Conservation (phyloP, 108 stramenopile genomes). For the Mediolabrus comicus region DNA sequence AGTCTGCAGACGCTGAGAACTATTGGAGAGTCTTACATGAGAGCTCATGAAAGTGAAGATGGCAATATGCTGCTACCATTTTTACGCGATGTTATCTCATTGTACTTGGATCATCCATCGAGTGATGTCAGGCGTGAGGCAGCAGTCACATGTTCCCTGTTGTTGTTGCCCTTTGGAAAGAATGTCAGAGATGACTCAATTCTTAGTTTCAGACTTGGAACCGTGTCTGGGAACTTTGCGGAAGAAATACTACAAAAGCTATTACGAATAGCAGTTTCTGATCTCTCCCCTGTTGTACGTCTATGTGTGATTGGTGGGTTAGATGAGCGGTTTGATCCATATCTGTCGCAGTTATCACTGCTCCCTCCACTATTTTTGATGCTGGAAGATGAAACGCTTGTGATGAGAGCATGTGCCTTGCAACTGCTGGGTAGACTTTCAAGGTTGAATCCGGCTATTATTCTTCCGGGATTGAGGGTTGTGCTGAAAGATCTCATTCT, state of each 20-base stretch:
- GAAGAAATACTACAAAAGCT: conserved; percentile 85
- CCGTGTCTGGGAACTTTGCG: conserved; percentile 62
- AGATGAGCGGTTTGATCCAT: conserved; percentile 83
- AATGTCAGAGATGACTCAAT: not conserved
- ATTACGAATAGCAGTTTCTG: conserved; percentile 80
- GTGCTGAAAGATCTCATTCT: conserved; percentile 73
- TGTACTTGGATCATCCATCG: conserved; percentile 78
- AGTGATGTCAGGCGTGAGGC: conserved; percentile 80
- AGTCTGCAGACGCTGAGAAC: conserved; percentile 84
- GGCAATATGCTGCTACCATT: conserved; percentile 83
- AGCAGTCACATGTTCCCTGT: conserved; percentile 73
- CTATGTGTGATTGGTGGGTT: conserved; percentile 81
- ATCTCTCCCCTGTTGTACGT: conserved; percentile 83
- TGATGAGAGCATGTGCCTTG: conserved; percentile 80
- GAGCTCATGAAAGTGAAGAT: conserved; percentile 50
- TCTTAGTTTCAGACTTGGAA: conserved; percentile 47
- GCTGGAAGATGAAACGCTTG: conserved; percentile 87
- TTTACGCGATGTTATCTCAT: conserved; percentile 75
- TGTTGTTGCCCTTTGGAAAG: conserved; percentile 64
- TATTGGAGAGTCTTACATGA: conserved; percentile 71
- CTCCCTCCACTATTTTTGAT: conserved; percentile 81
- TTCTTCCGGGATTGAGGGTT: conserved; percentile 76
- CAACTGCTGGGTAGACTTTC: conserved; percentile 85
- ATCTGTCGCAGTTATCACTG: conserved; percentile 81
- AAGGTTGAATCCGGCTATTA: conserved; percentile 79